Conservation (phyloP, 805 yeast species). For the Candida tibetensis region DNA sequence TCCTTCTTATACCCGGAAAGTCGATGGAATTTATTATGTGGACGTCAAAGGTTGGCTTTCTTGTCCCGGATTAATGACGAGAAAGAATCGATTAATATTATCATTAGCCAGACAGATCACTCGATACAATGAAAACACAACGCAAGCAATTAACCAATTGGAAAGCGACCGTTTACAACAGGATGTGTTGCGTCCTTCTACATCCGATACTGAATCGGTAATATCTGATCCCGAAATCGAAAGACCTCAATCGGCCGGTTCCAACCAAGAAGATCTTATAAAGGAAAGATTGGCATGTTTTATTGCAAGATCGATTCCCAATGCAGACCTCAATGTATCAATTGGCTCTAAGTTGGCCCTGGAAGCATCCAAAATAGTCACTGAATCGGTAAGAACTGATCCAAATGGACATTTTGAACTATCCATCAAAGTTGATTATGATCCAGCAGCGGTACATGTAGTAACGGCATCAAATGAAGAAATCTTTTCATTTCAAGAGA, state of each 20-base stretch:
- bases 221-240: conserved; percentile 5
- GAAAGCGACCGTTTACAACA: conserved; percentile 27
- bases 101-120: conserved; percentile 69
- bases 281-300: conserved; percentile 68
- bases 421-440: conserved; percentile 52
- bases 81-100: conserved; percentile 68
- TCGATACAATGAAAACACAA: conserved; percentile 28
- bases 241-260: conserved; percentile 1
- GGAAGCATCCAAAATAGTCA: conserved; percentile 23
- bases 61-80: conserved; percentile 64
- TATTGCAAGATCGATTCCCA: conserved; percentile 63
- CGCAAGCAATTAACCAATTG: conserved; percentile 22
- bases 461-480: conserved; percentile 46
- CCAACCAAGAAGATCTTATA: conserved; percentile 44
- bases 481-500: conserved; percentile 45
- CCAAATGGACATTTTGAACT: conserved; percentile 62
- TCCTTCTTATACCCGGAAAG: conserved; percentile 36
- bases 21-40: conserved; percentile 35
- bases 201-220: conserved; percentile 7
- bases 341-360: conserved; percentile 49
- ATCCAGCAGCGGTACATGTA: conserved; percentile 59
- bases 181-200: conserved; percentile 15
- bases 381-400: conserved; percentile 50
- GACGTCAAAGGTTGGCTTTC: conserved; percentile 72
- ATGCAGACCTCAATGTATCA: conserved; percentile 50